Evolutionary conservation across 2,329 filamentous ascomycete species (phyloP).

Genomic region (Xylaria multiplex): DNA sequence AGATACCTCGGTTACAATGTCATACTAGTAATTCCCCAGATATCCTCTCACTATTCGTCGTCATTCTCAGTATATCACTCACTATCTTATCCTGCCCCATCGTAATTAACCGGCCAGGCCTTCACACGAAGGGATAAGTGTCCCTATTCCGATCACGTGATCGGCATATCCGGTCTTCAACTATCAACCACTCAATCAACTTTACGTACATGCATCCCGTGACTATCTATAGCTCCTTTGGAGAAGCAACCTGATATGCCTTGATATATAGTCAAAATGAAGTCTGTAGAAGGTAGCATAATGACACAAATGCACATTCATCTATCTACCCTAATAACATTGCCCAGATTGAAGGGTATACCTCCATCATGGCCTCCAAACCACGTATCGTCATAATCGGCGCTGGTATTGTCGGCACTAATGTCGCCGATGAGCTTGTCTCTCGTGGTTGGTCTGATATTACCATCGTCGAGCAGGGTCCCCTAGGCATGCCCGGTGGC

Average conservation of each 20-base stretch:
- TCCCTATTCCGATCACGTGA: slow-evolving; percentile 35
- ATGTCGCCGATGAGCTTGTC: slow-evolving; percentile 38
- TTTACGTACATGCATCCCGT: slow-evolving; percentile 2
- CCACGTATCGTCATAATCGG: slow-evolving; percentile 36
- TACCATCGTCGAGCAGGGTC: slow-evolving; percentile 38
- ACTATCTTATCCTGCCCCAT: slow-evolving; percentile 9
- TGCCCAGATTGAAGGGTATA: slow-evolving; percentile 14
- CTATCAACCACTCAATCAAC: slow-evolving; percentile 15
- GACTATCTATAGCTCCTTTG: slow-evolving; percentile 13
- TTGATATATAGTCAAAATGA: slow-evolving; percentile 22
- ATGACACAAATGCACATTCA: slow-evolving; percentile 19
- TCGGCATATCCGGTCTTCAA: slow-evolving; percentile 23
- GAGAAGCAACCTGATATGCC: slow-evolving; percentile 14
- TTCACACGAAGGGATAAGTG: not conserved
- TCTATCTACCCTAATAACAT: slow-evolving; percentile 10
- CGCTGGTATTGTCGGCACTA: slow-evolving; percentile 38
- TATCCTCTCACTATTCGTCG: not conserved
- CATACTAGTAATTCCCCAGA: not conserved
- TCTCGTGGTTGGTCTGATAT: slow-evolving; percentile 38
- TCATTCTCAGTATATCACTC: not conserved
- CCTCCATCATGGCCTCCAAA: slow-evolving; percentile 34
- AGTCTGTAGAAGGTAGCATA: slow-evolving; percentile 31
- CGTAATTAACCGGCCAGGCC: slow-evolving; percentile 8
- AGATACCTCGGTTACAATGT: not conserved
- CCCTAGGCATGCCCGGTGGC: slow-evolving; percentile 34